Conservation (phyloP, 139 green algal genomes). For the Chlamydomonas applanata region DNA sequence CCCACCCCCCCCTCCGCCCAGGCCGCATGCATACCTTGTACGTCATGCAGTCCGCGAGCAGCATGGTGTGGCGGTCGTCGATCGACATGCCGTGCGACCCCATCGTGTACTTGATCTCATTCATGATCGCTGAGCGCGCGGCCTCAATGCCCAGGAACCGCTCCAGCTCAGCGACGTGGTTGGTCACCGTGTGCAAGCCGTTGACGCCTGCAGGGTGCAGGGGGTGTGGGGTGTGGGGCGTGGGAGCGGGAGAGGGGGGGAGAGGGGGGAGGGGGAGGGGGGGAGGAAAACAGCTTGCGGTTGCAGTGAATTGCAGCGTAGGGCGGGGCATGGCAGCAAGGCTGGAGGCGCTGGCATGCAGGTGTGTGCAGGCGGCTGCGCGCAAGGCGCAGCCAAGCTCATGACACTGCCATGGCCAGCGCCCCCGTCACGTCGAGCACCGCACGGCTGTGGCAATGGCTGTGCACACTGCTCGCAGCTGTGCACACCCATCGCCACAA, state of each 20-base stretch:
- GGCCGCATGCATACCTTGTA: slow-evolving; percentile 83
- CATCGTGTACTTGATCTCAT: slow-evolving; percentile 94
- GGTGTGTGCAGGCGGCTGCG: too few relatives aligned
- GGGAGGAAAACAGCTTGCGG: background rate
- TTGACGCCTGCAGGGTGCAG: slow-evolving; percentile 62
- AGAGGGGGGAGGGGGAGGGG: background rate
- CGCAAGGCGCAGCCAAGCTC: too few relatives aligned
- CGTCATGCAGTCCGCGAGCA: slow-evolving; percentile 98
- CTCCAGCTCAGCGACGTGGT: slow-evolving; percentile 92
- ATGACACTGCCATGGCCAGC: too few relatives aligned
- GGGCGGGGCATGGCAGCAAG: too few relatives aligned
- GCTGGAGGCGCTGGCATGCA: too few relatives aligned
- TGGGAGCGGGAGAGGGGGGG: background rate
- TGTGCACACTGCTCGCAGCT: too few relatives aligned
- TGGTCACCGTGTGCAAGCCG: slow-evolving; percentile 75
- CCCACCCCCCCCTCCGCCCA: too few relatives aligned
- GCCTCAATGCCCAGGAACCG: slow-evolving; percentile 92
- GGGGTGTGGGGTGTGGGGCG: background rate
- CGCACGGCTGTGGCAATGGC: too few relatives aligned
- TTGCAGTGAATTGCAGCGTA: background rate
- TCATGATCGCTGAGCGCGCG: slow-evolving; percentile 66
- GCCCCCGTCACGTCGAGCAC: too few relatives aligned
- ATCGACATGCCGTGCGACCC: slow-evolving; percentile 91
- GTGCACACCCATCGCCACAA: too few relatives aligned
- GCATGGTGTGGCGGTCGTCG: slow-evolving; percentile 93